These are phyloP conservation scores for Metrosideros polymorpha DNA, from an alignment of 441 rosid genomes.

Conservation along the genomic window DNA sequence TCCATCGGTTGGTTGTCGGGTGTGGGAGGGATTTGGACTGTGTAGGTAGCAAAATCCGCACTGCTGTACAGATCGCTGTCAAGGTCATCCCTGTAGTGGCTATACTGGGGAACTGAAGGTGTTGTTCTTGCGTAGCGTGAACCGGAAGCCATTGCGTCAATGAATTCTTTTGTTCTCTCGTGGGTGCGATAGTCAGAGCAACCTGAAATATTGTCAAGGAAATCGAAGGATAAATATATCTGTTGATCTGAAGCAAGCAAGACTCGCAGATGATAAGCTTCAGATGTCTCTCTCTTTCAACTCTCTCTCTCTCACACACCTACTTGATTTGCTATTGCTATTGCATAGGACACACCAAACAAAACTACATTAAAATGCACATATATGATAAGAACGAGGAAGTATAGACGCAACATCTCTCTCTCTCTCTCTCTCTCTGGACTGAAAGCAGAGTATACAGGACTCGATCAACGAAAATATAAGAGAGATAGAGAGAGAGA, in stretches of 20 bases:
- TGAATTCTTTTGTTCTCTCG: background rate
- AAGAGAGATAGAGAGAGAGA: background rate
- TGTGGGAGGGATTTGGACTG: slow-evolving; percentile 46
- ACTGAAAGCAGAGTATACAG: background rate
- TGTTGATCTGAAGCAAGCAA: background rate
- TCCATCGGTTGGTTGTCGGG: slow-evolving; percentile 43
- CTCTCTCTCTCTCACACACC: background rate
- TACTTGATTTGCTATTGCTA: background rate
- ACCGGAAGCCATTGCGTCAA: slow-evolving; percentile 20
- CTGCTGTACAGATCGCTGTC: slow-evolving; percentile 25
- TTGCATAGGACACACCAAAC: background rate
- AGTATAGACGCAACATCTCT: background rate
- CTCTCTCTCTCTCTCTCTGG: background rate
- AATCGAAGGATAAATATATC: background rate
- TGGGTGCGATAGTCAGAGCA: background rate
- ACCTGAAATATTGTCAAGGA: slow-evolving; percentile 8
- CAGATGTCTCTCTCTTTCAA: background rate
- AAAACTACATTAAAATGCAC: background rate
- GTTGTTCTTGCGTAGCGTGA: background rate
- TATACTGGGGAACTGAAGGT: slow-evolving; percentile 29
- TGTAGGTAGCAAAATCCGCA: slow-evolving; percentile 25
- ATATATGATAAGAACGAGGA: background rate
- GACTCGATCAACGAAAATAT: background rate
- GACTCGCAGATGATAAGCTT: background rate
- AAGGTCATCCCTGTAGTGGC: slow-evolving; percentile 23